Conservation (phyloP, 768 basidiomycete species). For the Multifurca ochricompacta region DNA sequence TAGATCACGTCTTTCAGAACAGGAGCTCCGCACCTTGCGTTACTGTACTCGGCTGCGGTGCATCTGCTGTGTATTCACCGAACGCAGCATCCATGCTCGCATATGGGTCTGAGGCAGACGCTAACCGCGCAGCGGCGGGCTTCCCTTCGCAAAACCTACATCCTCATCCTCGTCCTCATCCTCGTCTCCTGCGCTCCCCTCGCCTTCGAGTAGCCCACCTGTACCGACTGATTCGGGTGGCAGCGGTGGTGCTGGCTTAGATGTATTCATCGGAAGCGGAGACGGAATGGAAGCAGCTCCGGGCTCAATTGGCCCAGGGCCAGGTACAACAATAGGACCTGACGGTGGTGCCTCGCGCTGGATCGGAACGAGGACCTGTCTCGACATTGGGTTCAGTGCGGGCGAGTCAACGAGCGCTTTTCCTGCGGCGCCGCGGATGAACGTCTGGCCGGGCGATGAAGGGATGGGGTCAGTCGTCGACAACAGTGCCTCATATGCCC, state of each 20-base stretch:
- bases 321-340: slow-evolving; percentile 42
- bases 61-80: slow-evolving; percentile 63
- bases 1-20: slow-evolving; percentile 33
- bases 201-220: slow-evolving; percentile 23
- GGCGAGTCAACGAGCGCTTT: slow-evolving; percentile 82
- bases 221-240: slow-evolving; percentile 25
- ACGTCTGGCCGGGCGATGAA: slow-evolving; percentile 48
- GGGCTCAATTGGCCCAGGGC: slow-evolving; percentile 57
- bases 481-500: background rate
- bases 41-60: slow-evolving; percentile 55
- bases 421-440: slow-evolving; percentile 84
- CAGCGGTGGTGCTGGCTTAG: slow-evolving; percentile 24
- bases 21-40: slow-evolving; percentile 53
- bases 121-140: slow-evolving; percentile 17
- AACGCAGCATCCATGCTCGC: slow-evolving; percentile 75
- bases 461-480: slow-evolving; percentile 3
- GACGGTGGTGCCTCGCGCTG: slow-evolving; percentile 43
- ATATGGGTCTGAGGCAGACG: slow-evolving; percentile 57
- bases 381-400: slow-evolving; percentile 77
- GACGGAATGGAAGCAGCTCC: slow-evolving; percentile 25
- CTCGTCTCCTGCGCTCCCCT: slow-evolving; percentile 19
- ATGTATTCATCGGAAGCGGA: slow-evolving; percentile 23
- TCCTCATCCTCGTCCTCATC: slow-evolving; percentile 30
- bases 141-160: slow-evolving; percentile 31
- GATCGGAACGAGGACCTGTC: slow-evolving; percentile 59